These are phyloP conservation scores for Gnomoniopsis sp. DNA, from an alignment of 2,329 filamentous ascomycete genomes.

Conservation along the genomic window DNA sequence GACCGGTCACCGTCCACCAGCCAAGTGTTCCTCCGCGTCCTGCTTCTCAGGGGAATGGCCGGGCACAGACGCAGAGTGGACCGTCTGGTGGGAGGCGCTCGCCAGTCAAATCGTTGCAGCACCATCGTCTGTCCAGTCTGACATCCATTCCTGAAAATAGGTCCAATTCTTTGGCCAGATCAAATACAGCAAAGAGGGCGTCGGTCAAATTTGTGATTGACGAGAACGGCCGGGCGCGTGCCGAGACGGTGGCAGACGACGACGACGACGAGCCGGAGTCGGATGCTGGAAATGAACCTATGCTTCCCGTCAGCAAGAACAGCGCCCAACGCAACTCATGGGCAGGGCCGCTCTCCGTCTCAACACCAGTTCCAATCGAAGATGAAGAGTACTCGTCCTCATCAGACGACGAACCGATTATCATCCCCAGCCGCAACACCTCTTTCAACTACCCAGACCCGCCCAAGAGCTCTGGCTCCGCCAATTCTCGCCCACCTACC, in stretches of 20 bases:
- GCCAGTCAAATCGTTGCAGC: slow-evolving; percentile 43
- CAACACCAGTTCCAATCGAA: not conserved
- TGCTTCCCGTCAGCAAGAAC: slow-evolving; percentile 6
- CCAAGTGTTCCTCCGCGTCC: slow-evolving; percentile 2
- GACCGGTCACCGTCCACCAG: slow-evolving; percentile 29
- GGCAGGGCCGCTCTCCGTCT: not conserved
- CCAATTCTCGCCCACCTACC: slow-evolving; percentile 7
- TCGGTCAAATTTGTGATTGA: slow-evolving; percentile 64
- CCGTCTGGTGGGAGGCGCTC: slow-evolving; percentile 46
- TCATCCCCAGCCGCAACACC: slow-evolving; percentile 58
- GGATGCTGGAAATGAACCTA: slow-evolving; percentile 37
- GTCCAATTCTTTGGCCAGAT: slow-evolving; percentile 37
- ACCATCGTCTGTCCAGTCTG: slow-evolving; percentile 48
- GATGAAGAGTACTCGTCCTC: slow-evolving; percentile 50
- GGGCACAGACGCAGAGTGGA: slow-evolving; percentile 32
- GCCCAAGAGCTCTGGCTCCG: slow-evolving; percentile 15
- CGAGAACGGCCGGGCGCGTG: slow-evolving; percentile 55
- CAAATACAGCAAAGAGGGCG: slow-evolving; percentile 35
- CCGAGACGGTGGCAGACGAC: slow-evolving; percentile 47
- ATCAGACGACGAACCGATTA: slow-evolving; percentile 61
- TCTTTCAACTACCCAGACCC: slow-evolving; percentile 58
- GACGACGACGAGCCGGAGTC: slow-evolving; percentile 29
- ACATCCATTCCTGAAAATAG: slow-evolving; percentile 54
- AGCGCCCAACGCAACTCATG: slow-evolving; percentile 2
- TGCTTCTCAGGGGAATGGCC: slow-evolving; percentile 20